These are phyloP conservation scores for Kwoniella bestiolae DNA, from an alignment of 768 basidiomycete species.

Conservation along the genomic window DNA sequence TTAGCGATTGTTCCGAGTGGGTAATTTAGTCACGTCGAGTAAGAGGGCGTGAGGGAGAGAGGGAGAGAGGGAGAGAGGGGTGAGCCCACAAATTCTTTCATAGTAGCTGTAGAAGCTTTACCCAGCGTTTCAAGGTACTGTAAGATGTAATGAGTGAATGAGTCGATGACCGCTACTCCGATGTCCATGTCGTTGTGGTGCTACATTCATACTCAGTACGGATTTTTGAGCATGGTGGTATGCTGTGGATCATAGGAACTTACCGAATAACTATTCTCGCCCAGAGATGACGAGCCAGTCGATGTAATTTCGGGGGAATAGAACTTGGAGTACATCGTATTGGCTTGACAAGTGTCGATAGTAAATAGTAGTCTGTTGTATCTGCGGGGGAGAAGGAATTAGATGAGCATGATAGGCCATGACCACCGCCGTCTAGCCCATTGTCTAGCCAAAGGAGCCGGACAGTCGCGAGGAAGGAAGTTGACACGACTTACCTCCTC, in stretches of 20 bases:
- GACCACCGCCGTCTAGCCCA: too few species aligned
- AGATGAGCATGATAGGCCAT: background rate
- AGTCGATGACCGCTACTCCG: conserved; percentile 93
- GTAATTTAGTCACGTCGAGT: background rate
- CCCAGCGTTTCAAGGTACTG: conserved; percentile 90
- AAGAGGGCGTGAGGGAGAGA: background rate
- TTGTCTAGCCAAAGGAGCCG: too few species aligned
- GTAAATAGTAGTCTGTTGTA: conserved; percentile 98
- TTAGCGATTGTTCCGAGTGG: background rate
- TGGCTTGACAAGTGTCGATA: conserved; percentile 98
- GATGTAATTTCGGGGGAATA: conserved; percentile 93
- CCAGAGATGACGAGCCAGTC: conserved; percentile 80
- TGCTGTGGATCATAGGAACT: conserved; percentile 44
- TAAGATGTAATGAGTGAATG: conserved; percentile 88
- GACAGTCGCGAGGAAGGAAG: too few species aligned
- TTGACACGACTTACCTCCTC: conserved; percentile 71
- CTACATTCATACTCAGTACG: conserved; percentile 59
- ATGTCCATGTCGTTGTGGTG: conserved; percentile 92
- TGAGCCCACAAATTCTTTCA: conserved; percentile 76
- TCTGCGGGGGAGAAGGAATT: conserved; percentile 55
- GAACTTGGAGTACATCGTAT: conserved; percentile 89
- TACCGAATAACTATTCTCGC: conserved; percentile 92
- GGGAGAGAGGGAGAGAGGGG: background rate
- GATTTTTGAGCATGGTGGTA: background rate
- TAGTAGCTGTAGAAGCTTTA: conserved; percentile 79